Base-by-base conservation (phyloP, 257 asterid species). In the Verbena officinalis region DNA sequence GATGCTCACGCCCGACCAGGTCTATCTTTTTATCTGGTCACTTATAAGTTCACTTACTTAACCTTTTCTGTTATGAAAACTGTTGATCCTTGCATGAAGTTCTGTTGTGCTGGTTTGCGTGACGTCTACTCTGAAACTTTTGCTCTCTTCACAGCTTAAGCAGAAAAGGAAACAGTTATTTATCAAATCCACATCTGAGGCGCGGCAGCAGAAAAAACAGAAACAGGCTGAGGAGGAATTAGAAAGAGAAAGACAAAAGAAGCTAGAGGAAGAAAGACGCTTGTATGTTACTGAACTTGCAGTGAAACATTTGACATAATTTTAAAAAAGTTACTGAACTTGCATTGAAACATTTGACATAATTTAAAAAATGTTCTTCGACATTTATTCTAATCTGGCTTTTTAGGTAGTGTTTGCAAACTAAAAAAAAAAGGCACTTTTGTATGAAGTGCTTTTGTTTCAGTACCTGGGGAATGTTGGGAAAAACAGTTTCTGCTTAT, bases 261-360 rank as follows among this genome's bases (percentile, higher is more conserved):
- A 90, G 80, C 72, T 86, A 56, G 99, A 94, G 82, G 99, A 94
- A 84, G 92, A 91, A 73, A 90, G 80, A 76, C 95, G 99, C 69
- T 65, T 86, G 96, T 92, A 85, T 53, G 95, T 73, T 49, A n/a
- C n/a, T n/a, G n/a, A 71, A 48, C 62, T 59, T 56, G 48, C 64
- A 48, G 17, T 22, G 55, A 21, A n/a, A 45, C 38, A 15, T 36
- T 62, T 51, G 31, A 30, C 21, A 17, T 21, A 59, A 17, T 11
- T 55, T 69, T 27, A 27, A 27, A 2, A 27, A 27, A 27, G 33
- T 27, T 27, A 2, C 33, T 27, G 5, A 27, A 5, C 33, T 27
- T 19, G 11, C 12, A 14, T n/a, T 22, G 55, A 21, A n/a, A 45
- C 38, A 15, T 36, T 62, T 51, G 31, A 30, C 21, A 17, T 21